Base-by-base conservation (phyloP, 371 early-diverging fungal species). In the Saksenaea oblongispora region DNA sequence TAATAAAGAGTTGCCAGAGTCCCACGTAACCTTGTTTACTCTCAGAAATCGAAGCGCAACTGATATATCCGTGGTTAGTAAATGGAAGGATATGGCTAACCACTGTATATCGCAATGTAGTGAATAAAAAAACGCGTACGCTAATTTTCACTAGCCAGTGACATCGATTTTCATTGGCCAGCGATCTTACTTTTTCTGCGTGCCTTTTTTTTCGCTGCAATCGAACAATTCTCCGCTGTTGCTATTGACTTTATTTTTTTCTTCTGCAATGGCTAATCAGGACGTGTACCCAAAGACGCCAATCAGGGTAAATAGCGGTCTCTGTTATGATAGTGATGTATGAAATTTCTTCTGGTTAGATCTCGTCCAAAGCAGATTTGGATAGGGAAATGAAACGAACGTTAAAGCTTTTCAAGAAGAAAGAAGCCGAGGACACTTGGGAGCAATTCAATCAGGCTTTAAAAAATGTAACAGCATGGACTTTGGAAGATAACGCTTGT, bases 381-480 rank as follows among this genome's bases (percentile, higher is more conserved):
- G 77, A 76, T 54, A 36, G 60, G 31, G 80, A 77, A 66, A 70
- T 80, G 65, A 71, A 71, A 56, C 63, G 70, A 31, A 64, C 74
- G 15, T 17, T 24, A 11, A 54, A 56, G 26, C 54, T 70, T 8
- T 69, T 80, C 26, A 62, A 66, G 39, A 64, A 77, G 18, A 74
- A 72, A 47, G 77, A 77, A 65, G 65, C 73, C 7, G 80, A 80
- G 44, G 66, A 72, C 14, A 77, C 69, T 0, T 80, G 80, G 80
- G 66, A 75, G 24, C 42, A 15, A 18, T 72, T 77, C 55, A 70
- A 75, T 24, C 28, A 58, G 26, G 77, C 75, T 34, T 63, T 80
- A 11, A 69, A 68, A 17, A 75, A 70, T 55, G 59, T 80, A n/a
- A 59, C 27, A 15, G 31, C 26, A 3, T 70, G 77, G 70, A 62